Evolutionary conservation across 2,329 filamentous ascomycete species (phyloP).

Genomic region (Moelleriella libera): DNA sequence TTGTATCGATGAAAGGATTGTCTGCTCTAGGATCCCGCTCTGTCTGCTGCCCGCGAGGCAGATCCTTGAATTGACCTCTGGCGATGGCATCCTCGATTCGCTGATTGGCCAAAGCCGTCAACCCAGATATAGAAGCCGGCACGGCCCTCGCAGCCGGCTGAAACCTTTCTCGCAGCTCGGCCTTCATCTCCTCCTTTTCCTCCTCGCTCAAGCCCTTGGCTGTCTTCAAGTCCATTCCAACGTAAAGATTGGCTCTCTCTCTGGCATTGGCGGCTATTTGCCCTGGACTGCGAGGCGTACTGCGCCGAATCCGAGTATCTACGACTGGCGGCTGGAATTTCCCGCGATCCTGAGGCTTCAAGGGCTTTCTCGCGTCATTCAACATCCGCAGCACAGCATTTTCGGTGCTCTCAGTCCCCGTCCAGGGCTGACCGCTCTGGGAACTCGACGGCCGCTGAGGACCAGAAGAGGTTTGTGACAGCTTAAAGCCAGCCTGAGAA

Average conservation of each 20-base stretch:
- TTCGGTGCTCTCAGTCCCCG: conserved; percentile 56
- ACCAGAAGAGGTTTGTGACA: conserved; percentile 40
- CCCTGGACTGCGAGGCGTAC: conserved; percentile 24
- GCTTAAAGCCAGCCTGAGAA: conserved; percentile 29
- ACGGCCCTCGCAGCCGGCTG: conserved; percentile 55
- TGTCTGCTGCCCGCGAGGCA: conserved; percentile 67
- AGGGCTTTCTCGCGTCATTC: conserved; percentile 61
- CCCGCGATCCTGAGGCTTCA: conserved; percentile 35
- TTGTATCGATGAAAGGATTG: conserved; percentile 88
- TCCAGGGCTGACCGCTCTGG: conserved; percentile 60
- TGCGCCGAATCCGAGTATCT: conserved; percentile 34
- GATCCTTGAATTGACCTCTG: conserved; percentile 73
- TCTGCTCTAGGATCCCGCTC: conserved; percentile 69
- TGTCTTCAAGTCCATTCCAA: conserved; percentile 28
- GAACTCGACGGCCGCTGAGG: conserved; percentile 45
- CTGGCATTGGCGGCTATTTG: conserved; percentile 38
- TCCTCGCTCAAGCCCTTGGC: conserved; percentile 46
- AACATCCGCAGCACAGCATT: conserved; percentile 78
- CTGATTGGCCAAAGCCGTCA: conserved; percentile 78
- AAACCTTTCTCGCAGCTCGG: conserved; percentile 72
- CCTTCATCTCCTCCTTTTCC: conserved; percentile 57
- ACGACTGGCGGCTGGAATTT: conserved; percentile 32
- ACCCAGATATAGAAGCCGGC: conserved; percentile 62
- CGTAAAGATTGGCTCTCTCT: conserved; percentile 41
- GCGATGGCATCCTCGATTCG: conserved; percentile 88